Base-by-base conservation (phyloP, 2,329 filamentous ascomycete genomes). In the Fusarium udum region DNA sequence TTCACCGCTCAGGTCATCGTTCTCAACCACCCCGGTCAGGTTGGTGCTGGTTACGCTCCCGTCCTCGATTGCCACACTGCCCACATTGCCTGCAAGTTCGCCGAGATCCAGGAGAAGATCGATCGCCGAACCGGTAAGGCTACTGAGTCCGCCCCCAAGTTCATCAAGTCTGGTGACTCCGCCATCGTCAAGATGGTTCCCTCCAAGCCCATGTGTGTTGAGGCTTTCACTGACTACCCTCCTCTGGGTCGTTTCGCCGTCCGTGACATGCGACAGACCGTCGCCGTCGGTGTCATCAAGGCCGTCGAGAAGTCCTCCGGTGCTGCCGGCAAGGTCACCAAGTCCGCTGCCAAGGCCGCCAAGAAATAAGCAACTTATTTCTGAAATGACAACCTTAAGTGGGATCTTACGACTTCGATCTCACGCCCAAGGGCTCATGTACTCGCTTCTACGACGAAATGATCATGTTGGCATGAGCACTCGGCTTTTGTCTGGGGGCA, bases 1-100 rank as follows among this genome's bases (percentile, higher is more conserved):
- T 99, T 99, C 95, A 97, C 94, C 87, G 96, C 96, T 85, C 96
- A 99, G 93, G 96, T 99, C 90, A 99, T 99, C 85, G 95, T 99
- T 85, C 94, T 99, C 80, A 98, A 98, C 95, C 96, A 99, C 94
- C 96, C 96, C 83, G 96, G 96, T 86, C 96, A 99, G 91, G 93
- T 99, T 84, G 95, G 95, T 91, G 95, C 95, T 85, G 96, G 96
- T 86, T 99, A 99, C 91, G 95, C 96, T 80, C 96, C 96, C 85
- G 96, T 99, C 82, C 92, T 99, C 77, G 96, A 99, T 86, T 99
- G 96, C 94, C 96, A 99, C 93, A 99, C 96, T 84, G 96, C 96
- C 88, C 96, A 99, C 93, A 99, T 99, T 92, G 96, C 96, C 83
- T 99, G 96, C 96, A 98, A 98, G 94, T 99, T 99, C 92, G 87